Percentiles rank a stretch among this genome's conserved stretches.
Conservation (phyloP, 148 eudicot genomes). For the Agrostemma githago region DNA sequence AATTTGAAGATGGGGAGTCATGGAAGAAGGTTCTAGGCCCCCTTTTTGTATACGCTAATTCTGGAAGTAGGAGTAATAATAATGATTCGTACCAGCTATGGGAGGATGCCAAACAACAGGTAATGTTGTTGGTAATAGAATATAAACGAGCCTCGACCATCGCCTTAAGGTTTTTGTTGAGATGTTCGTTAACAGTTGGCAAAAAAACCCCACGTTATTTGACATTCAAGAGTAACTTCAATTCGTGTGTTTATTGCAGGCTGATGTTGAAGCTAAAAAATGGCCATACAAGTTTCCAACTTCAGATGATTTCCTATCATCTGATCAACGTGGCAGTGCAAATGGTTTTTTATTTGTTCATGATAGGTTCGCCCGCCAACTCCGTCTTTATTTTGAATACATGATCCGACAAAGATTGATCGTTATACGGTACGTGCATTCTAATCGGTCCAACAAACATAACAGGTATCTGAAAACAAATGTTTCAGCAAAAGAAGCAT, state of each 20-base stretch:
- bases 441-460: not conserved
- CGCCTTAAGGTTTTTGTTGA: too few relatives aligned
- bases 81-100: conserved; percentile 38
- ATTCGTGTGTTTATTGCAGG: conserved; percentile 27
- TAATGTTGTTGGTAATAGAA: conserved; percentile 10
- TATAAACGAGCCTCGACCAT: too few relatives aligned
- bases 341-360: conserved; percentile 54
- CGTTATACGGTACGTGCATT: not conserved
- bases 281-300: conserved; percentile 76
- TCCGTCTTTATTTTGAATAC: not conserved
- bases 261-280: conserved; percentile 38
- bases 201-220: not conserved
- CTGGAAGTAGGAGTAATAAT: conserved; percentile 16
- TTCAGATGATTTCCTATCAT: conserved; percentile 46
- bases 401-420: not conserved
- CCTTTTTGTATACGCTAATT: conserved; percentile 56
- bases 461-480: conserved; percentile 32
- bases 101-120: conserved; percentile 58
- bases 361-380: conserved; percentile 41
- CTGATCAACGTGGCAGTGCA: conserved; percentile 46
- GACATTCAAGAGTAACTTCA: not conserved
- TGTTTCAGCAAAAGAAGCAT: conserved; percentile 35
- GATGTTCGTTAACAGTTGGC: too few relatives aligned
- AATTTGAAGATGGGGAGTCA: conserved; percentile 45
- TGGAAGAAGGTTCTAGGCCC: conserved; percentile 77